Conservation (phyloP, 2,329 filamentous ascomycete genomes). For the Fusarium praegraminearum region DNA sequence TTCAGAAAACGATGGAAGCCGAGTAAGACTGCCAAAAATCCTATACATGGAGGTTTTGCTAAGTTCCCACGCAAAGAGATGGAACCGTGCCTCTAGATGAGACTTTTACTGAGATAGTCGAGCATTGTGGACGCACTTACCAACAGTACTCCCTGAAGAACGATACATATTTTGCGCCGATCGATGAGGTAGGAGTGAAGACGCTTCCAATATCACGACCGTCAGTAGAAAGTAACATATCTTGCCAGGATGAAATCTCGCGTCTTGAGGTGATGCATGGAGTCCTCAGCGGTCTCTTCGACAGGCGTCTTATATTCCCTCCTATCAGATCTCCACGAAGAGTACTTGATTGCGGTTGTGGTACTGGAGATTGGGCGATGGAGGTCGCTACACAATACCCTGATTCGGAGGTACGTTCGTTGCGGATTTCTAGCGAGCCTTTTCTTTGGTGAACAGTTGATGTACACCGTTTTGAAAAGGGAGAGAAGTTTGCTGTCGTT, state of each 20-base stretch:
- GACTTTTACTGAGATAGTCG: constrained; percentile 68
- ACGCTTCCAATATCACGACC: background rate
- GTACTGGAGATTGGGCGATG: constrained; percentile 76
- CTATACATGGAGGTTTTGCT: constrained; percentile 36
- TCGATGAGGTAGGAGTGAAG: constrained; percentile 72
- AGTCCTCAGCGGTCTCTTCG: constrained; percentile 73
- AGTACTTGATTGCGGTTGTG: constrained; percentile 79
- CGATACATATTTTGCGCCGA: constrained; percentile 73
- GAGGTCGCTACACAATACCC: constrained; percentile 75
- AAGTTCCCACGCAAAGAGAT: constrained; percentile 54
- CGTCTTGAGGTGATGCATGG: constrained; percentile 73
- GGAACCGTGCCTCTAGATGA: constrained; percentile 68
- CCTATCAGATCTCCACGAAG: constrained; percentile 67
- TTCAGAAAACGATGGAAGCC: constrained; percentile 46
- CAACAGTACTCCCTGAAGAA: constrained; percentile 76
- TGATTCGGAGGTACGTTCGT: constrained; percentile 68
- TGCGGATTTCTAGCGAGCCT: background rate
- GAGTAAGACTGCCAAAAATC: constrained; percentile 47
- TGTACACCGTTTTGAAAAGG: background rate
- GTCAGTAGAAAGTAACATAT: constrained; percentile 25
- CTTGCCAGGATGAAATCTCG: constrained; percentile 73
- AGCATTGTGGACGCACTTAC: constrained; percentile 72
- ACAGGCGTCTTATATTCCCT: constrained; percentile 77
- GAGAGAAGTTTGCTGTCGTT: background rate
- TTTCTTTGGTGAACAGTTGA: background rate